These are phyloP conservation scores for Alternaria dauci DNA, from an alignment of 2,329 filamentous ascomycete species.

Conservation along the genomic window DNA sequence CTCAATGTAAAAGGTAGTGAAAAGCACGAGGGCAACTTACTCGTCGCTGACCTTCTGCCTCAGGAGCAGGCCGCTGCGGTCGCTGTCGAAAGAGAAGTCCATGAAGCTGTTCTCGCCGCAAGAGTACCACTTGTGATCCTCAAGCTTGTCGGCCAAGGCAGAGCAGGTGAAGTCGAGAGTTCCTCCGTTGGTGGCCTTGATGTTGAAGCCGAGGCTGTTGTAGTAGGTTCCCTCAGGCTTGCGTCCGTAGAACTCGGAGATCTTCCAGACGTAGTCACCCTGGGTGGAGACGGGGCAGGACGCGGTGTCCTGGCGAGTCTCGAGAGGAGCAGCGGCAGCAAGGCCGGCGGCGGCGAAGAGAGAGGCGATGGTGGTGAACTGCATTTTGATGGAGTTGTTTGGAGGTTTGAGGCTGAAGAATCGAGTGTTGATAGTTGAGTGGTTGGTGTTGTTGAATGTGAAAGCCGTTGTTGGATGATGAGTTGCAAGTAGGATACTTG, in stretches of 20 bases:
- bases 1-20: not conserved
- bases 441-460: constrained; percentile 3
- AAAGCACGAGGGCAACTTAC: constrained; percentile 10
- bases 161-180: constrained; percentile 22
- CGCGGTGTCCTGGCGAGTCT: constrained; percentile 12
- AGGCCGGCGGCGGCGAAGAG: constrained; percentile 25
- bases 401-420: not conserved
- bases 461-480: constrained; percentile 13
- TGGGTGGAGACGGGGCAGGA: constrained; percentile 13
- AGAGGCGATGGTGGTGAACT: constrained; percentile 27
- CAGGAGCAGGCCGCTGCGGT: constrained; percentile 25
- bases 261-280: constrained; percentile 34
- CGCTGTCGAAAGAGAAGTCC: constrained; percentile 22
- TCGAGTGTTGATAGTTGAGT: not conserved
- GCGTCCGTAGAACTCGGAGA: constrained; percentile 27
- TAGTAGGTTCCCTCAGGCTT: constrained; percentile 30
- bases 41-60: constrained; percentile 21
- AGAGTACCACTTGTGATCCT: constrained; percentile 21
- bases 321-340: constrained; percentile 21
- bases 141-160: constrained; percentile 3
- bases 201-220: constrained; percentile 26
- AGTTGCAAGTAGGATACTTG: not conserved
- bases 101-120: constrained; percentile 26
- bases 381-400: constrained; percentile 21
- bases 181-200: constrained; percentile 25